Conservation (phyloP, 345 rosid species). For the Cardamine chenopodiifolia region DNA sequence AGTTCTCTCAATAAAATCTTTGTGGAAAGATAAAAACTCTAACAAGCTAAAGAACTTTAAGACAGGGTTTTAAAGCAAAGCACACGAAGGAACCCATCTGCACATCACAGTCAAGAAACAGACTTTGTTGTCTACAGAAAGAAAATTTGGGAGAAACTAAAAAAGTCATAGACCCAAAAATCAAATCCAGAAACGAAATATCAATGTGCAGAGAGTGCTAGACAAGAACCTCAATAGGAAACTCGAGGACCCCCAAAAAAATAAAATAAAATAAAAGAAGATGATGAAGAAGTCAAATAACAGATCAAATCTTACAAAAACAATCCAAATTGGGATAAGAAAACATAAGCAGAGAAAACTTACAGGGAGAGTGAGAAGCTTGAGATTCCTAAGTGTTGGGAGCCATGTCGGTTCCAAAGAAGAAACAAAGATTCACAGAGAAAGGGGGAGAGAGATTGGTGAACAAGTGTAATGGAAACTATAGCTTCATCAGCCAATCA, state of each 20-base stretch:
- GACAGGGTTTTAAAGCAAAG: background rate
- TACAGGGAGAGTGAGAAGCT: constrained; percentile 25
- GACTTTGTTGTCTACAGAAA: background rate
- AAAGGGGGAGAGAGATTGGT: constrained; percentile 19
- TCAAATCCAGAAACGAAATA: background rate
- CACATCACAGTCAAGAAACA: background rate
- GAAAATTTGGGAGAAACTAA: background rate
- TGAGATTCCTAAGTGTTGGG: constrained; percentile 48
- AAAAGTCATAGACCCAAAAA: background rate
- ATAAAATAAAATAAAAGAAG: no score
- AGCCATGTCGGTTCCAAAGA: constrained; percentile 68
- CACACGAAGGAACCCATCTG: constrained; percentile 16
- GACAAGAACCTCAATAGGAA: constrained; percentile 6
- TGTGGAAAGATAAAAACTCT: background rate
- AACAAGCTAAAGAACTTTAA: background rate
- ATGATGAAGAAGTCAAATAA: background rate
- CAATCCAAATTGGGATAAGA: constrained; percentile 9
- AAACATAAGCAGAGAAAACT: constrained; percentile 9
- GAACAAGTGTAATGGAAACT: constrained; percentile 41
- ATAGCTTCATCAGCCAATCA: constrained; percentile 55
- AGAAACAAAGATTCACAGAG: constrained; percentile 46
- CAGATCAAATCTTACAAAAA: constrained; percentile 16
- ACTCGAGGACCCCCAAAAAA: constrained; percentile 10
- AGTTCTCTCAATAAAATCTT: constrained; percentile 11
- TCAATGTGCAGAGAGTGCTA: background rate